Conservation (phyloP, 257 asterid genomes). For the Haberlea rhodopensis region DNA sequence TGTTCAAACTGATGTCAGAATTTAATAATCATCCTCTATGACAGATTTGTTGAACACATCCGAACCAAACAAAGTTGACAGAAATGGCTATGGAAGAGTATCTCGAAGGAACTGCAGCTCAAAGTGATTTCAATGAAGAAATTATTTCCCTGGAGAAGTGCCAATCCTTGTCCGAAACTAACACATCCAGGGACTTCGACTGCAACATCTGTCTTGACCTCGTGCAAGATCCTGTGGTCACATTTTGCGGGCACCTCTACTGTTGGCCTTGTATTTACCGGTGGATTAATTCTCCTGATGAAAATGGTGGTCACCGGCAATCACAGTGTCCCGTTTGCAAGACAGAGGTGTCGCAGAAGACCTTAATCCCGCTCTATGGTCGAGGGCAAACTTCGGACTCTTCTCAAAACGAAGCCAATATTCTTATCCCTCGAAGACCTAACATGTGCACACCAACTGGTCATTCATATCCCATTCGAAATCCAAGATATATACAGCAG, state of each 20-base stretch:
- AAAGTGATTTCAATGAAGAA: constrained; percentile 23
- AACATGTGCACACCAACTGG: constrained; percentile 11
- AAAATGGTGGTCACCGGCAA: constrained; percentile 30
- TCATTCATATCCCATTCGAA: constrained; percentile 25
- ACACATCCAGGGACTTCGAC: constrained; percentile 48
- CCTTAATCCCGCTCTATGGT: constrained; percentile 39
- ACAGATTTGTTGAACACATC: constrained; percentile 6
- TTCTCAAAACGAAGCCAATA: constrained; percentile 18
- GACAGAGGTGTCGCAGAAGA: constrained; percentile 25
- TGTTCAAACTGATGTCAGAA: neutral
- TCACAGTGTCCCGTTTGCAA: constrained; percentile 47
- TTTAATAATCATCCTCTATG: neutral
- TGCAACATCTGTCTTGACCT: constrained; percentile 74
- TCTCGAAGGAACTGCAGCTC: constrained; percentile 28
- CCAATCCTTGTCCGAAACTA: constrained; percentile 37
- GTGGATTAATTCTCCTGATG: constrained; percentile 52
- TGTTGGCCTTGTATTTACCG: constrained; percentile 89
- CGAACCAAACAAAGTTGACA: too few species aligned
- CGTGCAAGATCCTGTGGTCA: constrained; percentile 71
- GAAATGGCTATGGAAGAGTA: constrained; percentile 39
- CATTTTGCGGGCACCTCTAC: constrained; percentile 79
- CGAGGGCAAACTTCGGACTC: constrained; percentile 24
- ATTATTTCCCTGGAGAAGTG: constrained; percentile 27
- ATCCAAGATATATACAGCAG: too few species aligned
- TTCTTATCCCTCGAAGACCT: constrained; percentile 40